Conservation (phyloP, 352 stramenopile genomes). For the Pythium inflatum region DNA sequence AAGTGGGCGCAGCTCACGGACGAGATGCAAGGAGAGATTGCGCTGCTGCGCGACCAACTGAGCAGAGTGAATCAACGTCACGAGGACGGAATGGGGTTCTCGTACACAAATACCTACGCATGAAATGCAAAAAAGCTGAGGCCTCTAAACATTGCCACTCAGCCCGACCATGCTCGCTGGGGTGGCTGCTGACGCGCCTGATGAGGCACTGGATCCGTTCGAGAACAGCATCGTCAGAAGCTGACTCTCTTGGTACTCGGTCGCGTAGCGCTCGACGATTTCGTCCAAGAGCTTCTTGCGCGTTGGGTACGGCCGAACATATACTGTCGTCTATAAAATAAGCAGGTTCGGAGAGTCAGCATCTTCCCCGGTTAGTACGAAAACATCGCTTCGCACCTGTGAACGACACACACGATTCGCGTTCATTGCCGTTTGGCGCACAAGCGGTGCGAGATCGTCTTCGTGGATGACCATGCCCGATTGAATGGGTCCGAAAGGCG, state of each 20-base stretch:
- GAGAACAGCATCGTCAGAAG: conserved; percentile 79
- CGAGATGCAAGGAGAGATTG: conserved; percentile 83
- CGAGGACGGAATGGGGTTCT: neutral
- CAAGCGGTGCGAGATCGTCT: conserved; percentile 64
- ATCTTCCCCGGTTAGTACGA: neutral
- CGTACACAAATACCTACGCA: conserved; percentile 6
- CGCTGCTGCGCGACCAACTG: conserved; percentile 49
- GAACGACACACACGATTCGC: conserved; percentile 86
- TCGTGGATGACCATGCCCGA: conserved; percentile 85
- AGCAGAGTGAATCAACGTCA: neutral
- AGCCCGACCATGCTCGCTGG: neutral
- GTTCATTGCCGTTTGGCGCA: conserved; percentile 89
- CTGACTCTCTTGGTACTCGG: conserved; percentile 87
- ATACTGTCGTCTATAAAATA: conserved; percentile 66
- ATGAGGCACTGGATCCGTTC: conserved; percentile 22
- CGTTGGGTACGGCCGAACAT: conserved; percentile 84
- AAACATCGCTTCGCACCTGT: conserved; percentile 44
- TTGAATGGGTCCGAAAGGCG: conserved; percentile 78
- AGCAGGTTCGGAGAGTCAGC: neutral
- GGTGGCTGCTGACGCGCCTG: neutral
- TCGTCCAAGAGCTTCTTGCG: conserved; percentile 89
- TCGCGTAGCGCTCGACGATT: conserved; percentile 85
- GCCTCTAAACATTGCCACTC: conserved; percentile 19
- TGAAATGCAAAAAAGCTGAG: neutral
- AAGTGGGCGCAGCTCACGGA: conserved; percentile 83